Conservation (phyloP, 306 rosid genomes). For the Pyrus betulifolia region DNA sequence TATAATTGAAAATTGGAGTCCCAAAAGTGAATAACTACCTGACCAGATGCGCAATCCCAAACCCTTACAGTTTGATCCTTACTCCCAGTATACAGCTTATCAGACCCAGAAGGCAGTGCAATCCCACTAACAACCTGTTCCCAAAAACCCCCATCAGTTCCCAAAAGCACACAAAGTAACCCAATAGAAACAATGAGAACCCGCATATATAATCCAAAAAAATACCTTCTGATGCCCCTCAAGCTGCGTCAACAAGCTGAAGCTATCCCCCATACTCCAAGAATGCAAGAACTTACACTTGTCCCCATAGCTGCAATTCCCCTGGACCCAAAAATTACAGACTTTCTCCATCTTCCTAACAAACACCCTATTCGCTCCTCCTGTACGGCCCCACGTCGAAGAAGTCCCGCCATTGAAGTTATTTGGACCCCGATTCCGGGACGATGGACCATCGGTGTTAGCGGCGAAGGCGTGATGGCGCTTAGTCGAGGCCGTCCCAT, state of each 20-base stretch:
- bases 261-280: constrained; percentile 85
- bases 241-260: constrained; percentile 66
- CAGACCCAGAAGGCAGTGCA: constrained; percentile 82
- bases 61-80: constrained; percentile 76
- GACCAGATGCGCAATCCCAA: constrained; percentile 96
- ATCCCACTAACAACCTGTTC: constrained; percentile 81
- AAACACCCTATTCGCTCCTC: constrained; percentile 28
- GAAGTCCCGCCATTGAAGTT: constrained; percentile 21
- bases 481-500: constrained; percentile 54
- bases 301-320: constrained; percentile 70
- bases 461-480: constrained; percentile 39
- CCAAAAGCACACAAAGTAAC: not conserved
- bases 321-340: constrained; percentile 74
- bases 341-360: constrained; percentile 62
- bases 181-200: not conserved
- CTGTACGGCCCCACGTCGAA: constrained; percentile 58
- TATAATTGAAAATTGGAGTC: not conserved
- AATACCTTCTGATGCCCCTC: constrained; percentile 85
- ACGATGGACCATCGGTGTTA: constrained; percentile 42
- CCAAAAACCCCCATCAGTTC: constrained; percentile 16
- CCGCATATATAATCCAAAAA: not conserved
- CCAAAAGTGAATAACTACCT: constrained; percentile 42
- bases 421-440: constrained; percentile 46
- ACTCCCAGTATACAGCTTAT: constrained; percentile 91
- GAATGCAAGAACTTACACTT: constrained; percentile 71